Base-by-base conservation (phyloP, 805 yeast genomes). In the Spathaspora sp. region DNA sequence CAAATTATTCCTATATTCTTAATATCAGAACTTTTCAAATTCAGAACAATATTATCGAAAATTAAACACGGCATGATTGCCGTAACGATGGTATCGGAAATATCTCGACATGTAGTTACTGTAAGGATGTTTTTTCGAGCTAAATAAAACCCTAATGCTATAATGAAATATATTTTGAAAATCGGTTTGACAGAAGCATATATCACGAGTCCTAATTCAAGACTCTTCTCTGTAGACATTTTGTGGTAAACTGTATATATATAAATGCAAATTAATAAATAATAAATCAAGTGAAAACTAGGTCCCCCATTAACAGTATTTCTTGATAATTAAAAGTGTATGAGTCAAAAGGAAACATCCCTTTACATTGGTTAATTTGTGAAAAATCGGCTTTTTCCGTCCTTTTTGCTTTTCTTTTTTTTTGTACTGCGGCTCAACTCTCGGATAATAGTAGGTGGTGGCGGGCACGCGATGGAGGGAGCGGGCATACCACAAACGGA, bases 181-280 rank as follows among this genome's bases (percentile, higher is more conserved):
- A 89, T 85, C n/a, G 97, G 97, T 71, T 89, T 89, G 51, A 86
- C 85, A 0, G 96, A 82, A 20, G 89, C 78, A 69, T 86, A 89
- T 5, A 90, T 85, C 38, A 89, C 82, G 40, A 77, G 75, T 16
- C 94, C 93, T 31, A 85, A 58, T 1, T 76, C 46, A 39, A 51
- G 47, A 23, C 35, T 47, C 12, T n/a, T 10, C 7, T 20, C 28
- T 42, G 45, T 42, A 26, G 45, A 35, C 40, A 35, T 35, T 35
- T 16, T n/a, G n/a, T n/a, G n/a, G 40, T 35, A 17, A 11, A 35
- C 3, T 14, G 3, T 35, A n/a, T 35, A n/a, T 35, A n/a, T 35
- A 35, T 35, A 7, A 6, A 35, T 35, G 40, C 11, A 14, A 35
- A 29, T 29, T 29, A 29, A 10, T 29, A 29, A 10, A 29, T 29